These are phyloP conservation scores for Hymenoscyphus infarciens DNA, from an alignment of 2,329 filamentous ascomycete genomes.

Conservation along the genomic window DNA sequence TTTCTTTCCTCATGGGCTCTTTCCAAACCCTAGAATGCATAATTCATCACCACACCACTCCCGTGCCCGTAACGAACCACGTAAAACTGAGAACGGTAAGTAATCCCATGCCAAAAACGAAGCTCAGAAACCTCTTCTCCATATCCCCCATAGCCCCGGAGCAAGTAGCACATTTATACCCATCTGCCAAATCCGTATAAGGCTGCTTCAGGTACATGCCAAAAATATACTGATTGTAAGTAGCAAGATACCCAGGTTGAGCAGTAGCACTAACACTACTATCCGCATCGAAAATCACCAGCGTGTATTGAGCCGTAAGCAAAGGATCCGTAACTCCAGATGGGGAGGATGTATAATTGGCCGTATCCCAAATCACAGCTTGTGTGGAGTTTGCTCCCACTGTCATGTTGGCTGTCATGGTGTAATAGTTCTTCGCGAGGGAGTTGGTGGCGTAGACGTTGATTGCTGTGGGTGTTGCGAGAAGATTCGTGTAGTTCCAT, in stretches of 20 bases:
- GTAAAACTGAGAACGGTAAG: conserved; percentile 59
- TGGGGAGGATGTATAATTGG: conserved; percentile 39
- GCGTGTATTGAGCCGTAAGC: conserved; percentile 54
- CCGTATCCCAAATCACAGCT: conserved; percentile 57
- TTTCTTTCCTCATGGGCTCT: not conserved
- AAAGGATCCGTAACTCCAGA: conserved; percentile 39
- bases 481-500: conserved; percentile 64
- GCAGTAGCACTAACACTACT: conserved; percentile 47
- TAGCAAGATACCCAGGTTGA: conserved; percentile 53
- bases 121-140: conserved; percentile 46
- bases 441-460: conserved; percentile 58
- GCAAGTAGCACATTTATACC: conserved; percentile 57
- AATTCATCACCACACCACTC: conserved; percentile 32
- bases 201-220: conserved; percentile 53
- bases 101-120: conserved; percentile 52
- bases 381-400: conserved; percentile 46
- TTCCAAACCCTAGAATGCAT: conserved; percentile 6
- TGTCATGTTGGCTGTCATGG: conserved; percentile 61
- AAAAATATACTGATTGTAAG: conserved; percentile 49
- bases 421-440: conserved; percentile 51
- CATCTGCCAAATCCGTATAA: conserved; percentile 46
- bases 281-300: conserved; percentile 59
- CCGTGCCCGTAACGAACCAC: conserved; percentile 55
- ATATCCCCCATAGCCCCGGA: conserved; percentile 48
- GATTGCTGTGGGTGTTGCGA: conserved; percentile 55